phyloP scores from a whole-genome alignment of 2,329 filamentous ascomycete species.

The Cercospora berteroae region DNA sequence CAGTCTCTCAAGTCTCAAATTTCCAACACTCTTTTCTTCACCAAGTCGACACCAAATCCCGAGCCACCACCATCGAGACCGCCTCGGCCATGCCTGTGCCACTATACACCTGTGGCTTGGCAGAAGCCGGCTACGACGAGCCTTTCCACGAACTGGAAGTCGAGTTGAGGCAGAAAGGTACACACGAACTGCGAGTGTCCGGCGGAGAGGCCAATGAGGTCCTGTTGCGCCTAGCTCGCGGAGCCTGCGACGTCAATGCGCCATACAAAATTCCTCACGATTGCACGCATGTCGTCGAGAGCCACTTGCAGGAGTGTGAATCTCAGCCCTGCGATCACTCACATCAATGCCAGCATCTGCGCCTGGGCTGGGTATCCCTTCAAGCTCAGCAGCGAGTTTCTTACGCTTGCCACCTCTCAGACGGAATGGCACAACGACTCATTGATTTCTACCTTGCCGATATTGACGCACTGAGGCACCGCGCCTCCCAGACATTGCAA shows the following conservation, averaged over 20 bases:
- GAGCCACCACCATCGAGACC: neutral
- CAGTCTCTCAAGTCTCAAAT: too few relatives aligned
- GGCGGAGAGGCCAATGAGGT: too few relatives aligned
- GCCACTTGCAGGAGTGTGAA: neutral
- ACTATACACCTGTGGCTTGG: constrained; percentile 1
- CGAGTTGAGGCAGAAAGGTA: neutral
- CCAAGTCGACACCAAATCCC: neutral
- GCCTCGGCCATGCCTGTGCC: neutral
- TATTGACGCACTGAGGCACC: neutral
- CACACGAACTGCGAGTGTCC: neutral
- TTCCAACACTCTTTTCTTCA: too few relatives aligned
- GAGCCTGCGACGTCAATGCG: too few relatives aligned
- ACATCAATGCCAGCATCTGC: neutral
- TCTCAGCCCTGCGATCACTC: neutral
- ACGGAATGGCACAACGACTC: constrained; percentile 3
- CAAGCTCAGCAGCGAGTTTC: neutral
- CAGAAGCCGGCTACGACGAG: neutral
- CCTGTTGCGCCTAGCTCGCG: too few relatives aligned
- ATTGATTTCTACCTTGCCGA: constrained; percentile 1
- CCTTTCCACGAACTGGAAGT: neutral
- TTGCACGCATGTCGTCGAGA: neutral
- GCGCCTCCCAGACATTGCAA: neutral
- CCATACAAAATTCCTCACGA: neutral
- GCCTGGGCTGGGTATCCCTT: neutral
- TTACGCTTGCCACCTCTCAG: constrained; percentile 1